These are phyloP conservation scores for Mycena vitilis DNA, from an alignment of 768 basidiomycete genomes.

Conservation along the genomic window DNA sequence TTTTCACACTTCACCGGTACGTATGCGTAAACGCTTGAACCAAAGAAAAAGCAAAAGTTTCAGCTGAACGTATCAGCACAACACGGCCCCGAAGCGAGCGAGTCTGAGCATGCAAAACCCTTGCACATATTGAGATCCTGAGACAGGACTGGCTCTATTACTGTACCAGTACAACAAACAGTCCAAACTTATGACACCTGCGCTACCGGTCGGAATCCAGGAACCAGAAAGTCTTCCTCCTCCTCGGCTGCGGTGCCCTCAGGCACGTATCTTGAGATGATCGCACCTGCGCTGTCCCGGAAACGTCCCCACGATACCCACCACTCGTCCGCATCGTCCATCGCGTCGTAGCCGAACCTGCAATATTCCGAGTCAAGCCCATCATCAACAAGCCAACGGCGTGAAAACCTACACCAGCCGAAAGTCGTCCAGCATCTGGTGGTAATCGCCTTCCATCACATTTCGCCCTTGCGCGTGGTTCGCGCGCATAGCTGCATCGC, in stretches of 20 bases:
- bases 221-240: background rate
- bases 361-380: background rate
- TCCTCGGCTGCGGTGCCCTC: background rate
- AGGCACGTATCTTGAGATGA: background rate
- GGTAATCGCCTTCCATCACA: slow-evolving; percentile 14
- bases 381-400: background rate
- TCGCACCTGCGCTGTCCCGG: background rate
- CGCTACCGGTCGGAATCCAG: background rate
- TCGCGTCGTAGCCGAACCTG: slow-evolving; percentile 22
- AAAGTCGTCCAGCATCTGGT: slow-evolving; percentile 16
- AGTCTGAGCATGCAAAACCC: too few relatives aligned
- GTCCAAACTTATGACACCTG: background rate
- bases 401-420: slow-evolving; percentile 22
- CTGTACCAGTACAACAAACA: background rate
- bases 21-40: too few relatives aligned
- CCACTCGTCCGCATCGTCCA: slow-evolving; percentile 32
- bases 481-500: slow-evolving; percentile 22
- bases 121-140: too few relatives aligned
- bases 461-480: slow-evolving; percentile 24
- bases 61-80: too few relatives aligned
- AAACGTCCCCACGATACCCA: slow-evolving; percentile 27
- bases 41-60: too few relatives aligned
- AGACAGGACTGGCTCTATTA: too few relatives aligned
- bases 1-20: too few relatives aligned
- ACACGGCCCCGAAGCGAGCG: too few relatives aligned